Percentiles rank a stretch among this genome's conserved stretches.
phyloP scores from a whole-genome alignment of 2,329 filamentous ascomycete species.

The Didymella exigua region DNA sequence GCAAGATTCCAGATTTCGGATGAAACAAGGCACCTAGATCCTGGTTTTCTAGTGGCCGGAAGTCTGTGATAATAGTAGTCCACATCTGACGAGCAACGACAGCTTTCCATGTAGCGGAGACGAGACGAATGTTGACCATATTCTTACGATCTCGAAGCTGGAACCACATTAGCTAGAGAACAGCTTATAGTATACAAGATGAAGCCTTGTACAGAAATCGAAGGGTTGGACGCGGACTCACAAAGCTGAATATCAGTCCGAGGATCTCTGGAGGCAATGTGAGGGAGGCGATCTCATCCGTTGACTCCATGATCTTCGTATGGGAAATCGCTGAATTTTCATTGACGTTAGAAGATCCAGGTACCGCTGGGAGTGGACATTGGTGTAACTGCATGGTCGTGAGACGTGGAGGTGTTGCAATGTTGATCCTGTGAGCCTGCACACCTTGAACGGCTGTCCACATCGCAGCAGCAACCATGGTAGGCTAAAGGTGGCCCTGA shows the following conservation, averaged over 20 bases:
- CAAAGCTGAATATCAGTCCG: neutral
- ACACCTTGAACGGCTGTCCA: neutral
- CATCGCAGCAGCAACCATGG: neutral
- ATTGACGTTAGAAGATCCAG: neutral
- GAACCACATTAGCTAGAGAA: no score
- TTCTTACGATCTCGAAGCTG: neutral
- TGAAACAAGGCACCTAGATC: neutral
- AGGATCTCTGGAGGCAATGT: neutral
- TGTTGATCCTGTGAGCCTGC: neutral
- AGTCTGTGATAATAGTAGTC: neutral
- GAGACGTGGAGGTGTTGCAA: neutral
- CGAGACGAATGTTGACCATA: neutral
- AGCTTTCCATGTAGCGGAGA: neutral
- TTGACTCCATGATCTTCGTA: neutral
- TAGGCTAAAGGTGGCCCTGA: no score
- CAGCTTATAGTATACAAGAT: neutral
- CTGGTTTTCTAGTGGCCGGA: neutral
- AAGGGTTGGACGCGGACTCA: neutral
- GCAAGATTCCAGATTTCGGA: neutral
- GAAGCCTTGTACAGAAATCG: neutral
- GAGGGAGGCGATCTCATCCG: neutral
- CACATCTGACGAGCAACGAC: neutral
- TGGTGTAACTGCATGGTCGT: neutral
- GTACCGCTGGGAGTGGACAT: neutral
- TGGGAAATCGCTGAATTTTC: neutral